Percentiles rank a stretch among this genome's conserved stretches.
Conservation (phyloP, 73 alveolate species). For the Effrenium voratum region DNA sequence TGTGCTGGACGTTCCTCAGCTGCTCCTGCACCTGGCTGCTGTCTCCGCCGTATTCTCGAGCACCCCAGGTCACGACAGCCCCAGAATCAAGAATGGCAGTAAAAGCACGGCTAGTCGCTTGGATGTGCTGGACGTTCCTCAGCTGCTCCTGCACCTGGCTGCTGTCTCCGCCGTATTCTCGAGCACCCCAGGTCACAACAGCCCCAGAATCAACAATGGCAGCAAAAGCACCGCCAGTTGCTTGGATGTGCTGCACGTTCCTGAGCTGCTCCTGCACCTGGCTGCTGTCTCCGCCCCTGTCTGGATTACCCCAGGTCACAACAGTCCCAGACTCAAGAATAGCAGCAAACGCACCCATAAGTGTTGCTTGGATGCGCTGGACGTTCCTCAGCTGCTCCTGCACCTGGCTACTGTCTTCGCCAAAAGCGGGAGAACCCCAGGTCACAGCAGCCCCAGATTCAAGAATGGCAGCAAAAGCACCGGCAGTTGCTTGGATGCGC, state of each 20-base stretch:
- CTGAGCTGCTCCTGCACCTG: neutral
- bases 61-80: neutral
- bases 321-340: neutral
- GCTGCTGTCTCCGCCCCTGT: neutral
- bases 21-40: neutral
- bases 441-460: too few relatives aligned
- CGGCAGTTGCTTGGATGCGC: too few relatives aligned
- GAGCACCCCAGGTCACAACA: neutral
- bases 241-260: neutral
- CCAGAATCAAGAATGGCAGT: neutral
- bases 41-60: neutral
- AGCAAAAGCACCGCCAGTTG: neutral
- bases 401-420: neutral
- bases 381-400: neutral
- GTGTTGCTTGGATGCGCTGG: neutral
- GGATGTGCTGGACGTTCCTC: neutral
- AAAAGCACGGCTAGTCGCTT: neutral
- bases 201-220: neutral
- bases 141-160: neutral
- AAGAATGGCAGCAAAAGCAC: too few relatives aligned
- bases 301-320: neutral
- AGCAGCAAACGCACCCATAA: neutral
- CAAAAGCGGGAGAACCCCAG: too few relatives aligned
- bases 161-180: neutral
- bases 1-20: neutral